phyloP scores from a whole-genome alignment of 1,284 basidiomycete species.

The Austropuccinia psidii region DNA sequence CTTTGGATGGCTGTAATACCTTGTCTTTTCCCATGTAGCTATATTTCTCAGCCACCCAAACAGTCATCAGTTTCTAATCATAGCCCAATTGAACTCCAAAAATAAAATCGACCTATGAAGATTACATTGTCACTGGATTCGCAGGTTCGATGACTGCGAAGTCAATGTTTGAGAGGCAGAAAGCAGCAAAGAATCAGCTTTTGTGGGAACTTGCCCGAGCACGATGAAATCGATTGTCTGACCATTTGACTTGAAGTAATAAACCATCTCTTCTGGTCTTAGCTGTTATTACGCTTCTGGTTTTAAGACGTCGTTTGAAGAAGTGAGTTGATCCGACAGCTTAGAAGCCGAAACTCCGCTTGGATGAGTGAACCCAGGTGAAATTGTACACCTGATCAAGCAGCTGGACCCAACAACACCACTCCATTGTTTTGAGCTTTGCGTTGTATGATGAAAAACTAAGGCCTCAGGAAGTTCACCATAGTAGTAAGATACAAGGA shows the following conservation, averaged over 20 bases:
- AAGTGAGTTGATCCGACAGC: too few relatives aligned
- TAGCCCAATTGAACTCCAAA: neutral
- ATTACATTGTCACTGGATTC: slow-evolving; percentile 21
- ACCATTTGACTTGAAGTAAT: slow-evolving; percentile 22
- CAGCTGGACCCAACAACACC: too few relatives aligned
- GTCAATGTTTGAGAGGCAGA: neutral
- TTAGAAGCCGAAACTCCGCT: too few relatives aligned
- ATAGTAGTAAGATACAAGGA: too few relatives aligned
- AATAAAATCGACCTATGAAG: neutral
- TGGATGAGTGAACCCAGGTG: too few relatives aligned
- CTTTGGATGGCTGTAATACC: neutral
- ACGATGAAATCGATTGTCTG: neutral
- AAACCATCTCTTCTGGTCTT: slow-evolving; percentile 6
- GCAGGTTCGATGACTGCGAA: slow-evolving; percentile 18
- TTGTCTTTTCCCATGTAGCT: slow-evolving; percentile 37
- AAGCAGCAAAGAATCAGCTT: neutral
- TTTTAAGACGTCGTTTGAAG: too few relatives aligned
- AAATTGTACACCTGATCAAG: too few relatives aligned
- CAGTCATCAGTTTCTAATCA: neutral
- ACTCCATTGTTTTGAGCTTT: too few relatives aligned
- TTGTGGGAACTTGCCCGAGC: neutral
- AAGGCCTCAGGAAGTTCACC: too few relatives aligned
- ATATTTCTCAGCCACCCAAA: neutral
- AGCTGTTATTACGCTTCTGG: too few relatives aligned
- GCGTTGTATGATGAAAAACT: too few relatives aligned